These are phyloP conservation scores for Botrytis galanthina DNA, from an alignment of 2,329 filamentous ascomycete genomes.

Conservation along the genomic window DNA sequence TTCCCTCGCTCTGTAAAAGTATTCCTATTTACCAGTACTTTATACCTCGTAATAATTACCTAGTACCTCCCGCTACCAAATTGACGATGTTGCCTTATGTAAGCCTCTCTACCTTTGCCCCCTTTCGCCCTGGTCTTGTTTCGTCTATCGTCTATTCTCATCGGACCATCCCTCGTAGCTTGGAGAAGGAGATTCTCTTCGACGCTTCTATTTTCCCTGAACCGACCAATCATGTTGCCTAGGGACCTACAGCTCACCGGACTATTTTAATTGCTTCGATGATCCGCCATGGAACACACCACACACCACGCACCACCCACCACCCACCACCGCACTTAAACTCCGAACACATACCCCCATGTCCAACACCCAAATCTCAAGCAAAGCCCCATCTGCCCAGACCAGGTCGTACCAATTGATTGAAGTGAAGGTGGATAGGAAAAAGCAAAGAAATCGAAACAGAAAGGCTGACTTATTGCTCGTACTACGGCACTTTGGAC, in stretches of 20 bases:
- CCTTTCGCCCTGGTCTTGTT: not conserved
- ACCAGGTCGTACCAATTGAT: not conserved
- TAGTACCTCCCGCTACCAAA: too few relatives aligned
- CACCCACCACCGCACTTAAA: not conserved
- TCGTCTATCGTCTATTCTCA: not conserved
- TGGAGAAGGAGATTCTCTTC: not conserved
- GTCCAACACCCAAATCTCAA: not conserved
- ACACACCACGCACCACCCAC: not conserved
- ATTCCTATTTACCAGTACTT: too few relatives aligned
- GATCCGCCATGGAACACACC: constrained; percentile 2
- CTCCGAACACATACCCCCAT: not conserved
- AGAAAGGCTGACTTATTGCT: not conserved
- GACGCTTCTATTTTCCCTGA: not conserved
- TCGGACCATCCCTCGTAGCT: not conserved
- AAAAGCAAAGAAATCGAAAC: constrained; percentile 1
- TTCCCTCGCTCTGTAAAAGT: fast-evolving
- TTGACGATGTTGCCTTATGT: not conserved
- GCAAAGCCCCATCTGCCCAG: constrained; percentile 2
- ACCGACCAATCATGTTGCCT: not conserved
- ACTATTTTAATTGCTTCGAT: constrained; percentile 1
- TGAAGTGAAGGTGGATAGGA: not conserved
- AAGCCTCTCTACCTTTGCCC: not conserved
- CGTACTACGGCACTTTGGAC: not conserved
- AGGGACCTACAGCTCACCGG: not conserved
- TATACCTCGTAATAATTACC: too few relatives aligned